These are phyloP conservation scores for Eucalyptus tenuipes DNA, from an alignment of 345 rosid genomes.

Conservation along the genomic window DNA sequence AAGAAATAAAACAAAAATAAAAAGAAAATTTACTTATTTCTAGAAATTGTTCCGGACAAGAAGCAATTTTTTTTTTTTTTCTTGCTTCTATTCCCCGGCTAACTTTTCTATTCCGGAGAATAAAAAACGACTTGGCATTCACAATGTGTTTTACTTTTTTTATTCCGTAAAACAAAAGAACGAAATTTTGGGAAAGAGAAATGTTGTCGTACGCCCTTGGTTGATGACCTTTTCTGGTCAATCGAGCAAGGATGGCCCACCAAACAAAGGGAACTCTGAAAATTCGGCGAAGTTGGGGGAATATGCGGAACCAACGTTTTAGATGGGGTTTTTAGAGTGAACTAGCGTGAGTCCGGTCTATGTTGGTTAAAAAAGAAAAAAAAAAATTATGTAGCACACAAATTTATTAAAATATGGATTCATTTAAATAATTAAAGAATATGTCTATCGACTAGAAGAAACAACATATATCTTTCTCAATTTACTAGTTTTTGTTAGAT, in stretches of 20 bases:
- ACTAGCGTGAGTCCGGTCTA: accelerated
- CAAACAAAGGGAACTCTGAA: neutral
- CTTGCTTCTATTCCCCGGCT: too few relatives aligned
- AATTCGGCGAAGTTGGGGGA: neutral
- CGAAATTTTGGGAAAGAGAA: too few relatives aligned
- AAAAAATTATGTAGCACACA: neutral
- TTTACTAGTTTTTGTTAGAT: neutral
- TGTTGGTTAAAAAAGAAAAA: neutral
- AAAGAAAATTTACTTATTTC: too few relatives aligned
- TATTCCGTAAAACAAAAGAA: too few relatives aligned
- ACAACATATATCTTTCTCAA: neutral
- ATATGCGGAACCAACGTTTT: neutral
- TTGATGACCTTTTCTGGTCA: neutral
- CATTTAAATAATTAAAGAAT: neutral
- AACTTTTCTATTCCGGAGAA: too few relatives aligned
- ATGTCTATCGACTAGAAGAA: neutral
- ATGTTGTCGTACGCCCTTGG: too few relatives aligned
- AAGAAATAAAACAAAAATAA: too few relatives aligned
- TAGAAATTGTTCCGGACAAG: too few relatives aligned
- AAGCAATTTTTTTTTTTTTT: too few relatives aligned
- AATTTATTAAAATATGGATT: neutral
- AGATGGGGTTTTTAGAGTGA: neutral
- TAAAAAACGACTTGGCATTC: too few relatives aligned
- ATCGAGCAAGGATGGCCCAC: neutral
- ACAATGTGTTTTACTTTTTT: too few relatives aligned